Evolutionary conservation across 495 filamentous ascomycete genomes (phyloP).

Genomic region (Neurospora tetraspora): DNA sequence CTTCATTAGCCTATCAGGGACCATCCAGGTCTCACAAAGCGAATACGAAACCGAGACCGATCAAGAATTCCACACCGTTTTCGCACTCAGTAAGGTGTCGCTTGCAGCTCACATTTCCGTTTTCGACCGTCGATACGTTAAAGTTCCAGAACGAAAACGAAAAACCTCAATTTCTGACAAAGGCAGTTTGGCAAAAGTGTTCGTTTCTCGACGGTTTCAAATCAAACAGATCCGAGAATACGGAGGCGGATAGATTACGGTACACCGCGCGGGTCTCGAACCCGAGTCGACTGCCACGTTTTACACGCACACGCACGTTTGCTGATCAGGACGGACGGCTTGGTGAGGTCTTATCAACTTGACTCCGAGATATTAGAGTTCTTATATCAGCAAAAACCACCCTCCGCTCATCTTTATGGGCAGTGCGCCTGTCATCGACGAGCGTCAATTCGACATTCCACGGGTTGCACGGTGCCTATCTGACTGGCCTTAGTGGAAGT

Average conservation of each 20-base stretch:
- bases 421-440: neutral
- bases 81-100: neutral
- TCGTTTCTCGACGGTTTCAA: neutral
- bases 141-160: neutral
- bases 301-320: neutral
- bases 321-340: neutral
- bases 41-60: neutral
- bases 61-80: neutral
- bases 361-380: neutral
- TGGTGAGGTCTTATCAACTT: neutral
- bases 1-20: neutral
- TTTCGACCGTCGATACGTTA: neutral
- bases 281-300: neutral
- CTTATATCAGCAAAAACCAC: neutral
- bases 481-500: neutral
- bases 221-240: neutral
- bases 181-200: neutral
- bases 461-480: neutral
- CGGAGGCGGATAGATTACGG: neutral
- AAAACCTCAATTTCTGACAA: neutral
- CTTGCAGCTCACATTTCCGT: neutral
- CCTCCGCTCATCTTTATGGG: neutral
- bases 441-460: neutral
- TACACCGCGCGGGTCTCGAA: neutral
- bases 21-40: neutral